Conservation (phyloP, 148 eudicot genomes). For the Fagopyrum homotropicum region DNA sequence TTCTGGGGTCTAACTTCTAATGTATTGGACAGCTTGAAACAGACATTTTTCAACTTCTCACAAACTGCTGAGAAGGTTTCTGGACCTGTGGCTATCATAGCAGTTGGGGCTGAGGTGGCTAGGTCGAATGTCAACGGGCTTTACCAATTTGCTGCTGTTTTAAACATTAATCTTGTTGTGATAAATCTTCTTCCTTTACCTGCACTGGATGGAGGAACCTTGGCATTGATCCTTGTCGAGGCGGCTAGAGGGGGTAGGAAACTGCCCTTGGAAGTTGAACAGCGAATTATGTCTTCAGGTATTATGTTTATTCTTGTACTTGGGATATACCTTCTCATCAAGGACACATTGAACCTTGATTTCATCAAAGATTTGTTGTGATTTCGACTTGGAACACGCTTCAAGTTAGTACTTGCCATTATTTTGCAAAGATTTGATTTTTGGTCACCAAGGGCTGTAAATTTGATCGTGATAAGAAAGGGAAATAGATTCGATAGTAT, state of each 20-base stretch:
- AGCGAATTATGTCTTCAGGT: constrained; percentile 89
- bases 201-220: constrained; percentile 88
- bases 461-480: background rate
- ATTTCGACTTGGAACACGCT: constrained; percentile 6
- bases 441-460: constrained; percentile 1
- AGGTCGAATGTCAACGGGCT: constrained; percentile 74
- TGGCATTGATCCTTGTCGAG: constrained; percentile 85
- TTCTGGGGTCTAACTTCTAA: constrained; percentile 68
- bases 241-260: constrained; percentile 93
- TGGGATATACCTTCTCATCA: constrained; percentile 72
- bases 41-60: constrained; percentile 78
- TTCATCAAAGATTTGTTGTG: constrained; percentile 71
- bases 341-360: constrained; percentile 87
- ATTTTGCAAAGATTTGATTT: background rate
- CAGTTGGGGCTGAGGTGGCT: constrained; percentile 98
- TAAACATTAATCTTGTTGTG: constrained; percentile 87
- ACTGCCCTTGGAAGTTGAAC: constrained; percentile 85
- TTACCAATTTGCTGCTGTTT: constrained; percentile 85
- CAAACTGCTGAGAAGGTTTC: constrained; percentile 85
- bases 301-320: constrained; percentile 61
- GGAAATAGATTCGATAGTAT: background rate
- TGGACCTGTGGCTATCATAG: constrained; percentile 93
- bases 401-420: background rate
- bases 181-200: constrained; percentile 95
- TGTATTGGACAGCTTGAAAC: constrained; percentile 82